These are phyloP conservation scores for Passiflora organensis DNA, from an alignment of 345 rosid genomes.

Conservation along the genomic window DNA sequence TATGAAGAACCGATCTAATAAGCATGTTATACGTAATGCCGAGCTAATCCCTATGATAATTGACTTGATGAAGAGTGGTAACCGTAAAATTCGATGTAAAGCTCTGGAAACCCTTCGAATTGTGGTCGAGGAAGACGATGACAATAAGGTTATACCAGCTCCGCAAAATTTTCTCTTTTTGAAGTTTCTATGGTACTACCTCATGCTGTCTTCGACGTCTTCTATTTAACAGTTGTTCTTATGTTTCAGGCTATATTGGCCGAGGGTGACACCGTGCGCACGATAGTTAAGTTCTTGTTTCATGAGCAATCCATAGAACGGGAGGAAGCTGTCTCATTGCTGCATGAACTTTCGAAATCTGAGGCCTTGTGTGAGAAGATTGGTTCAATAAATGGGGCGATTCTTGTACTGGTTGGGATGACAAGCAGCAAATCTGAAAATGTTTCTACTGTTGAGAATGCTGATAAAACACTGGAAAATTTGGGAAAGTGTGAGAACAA, in stretches of 20 bases:
- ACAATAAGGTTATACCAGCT: slow-evolving; percentile 65
- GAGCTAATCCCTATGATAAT: slow-evolving; percentile 70
- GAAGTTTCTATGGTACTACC: too few species aligned
- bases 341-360: slow-evolving; percentile 82
- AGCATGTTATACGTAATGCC: slow-evolving; percentile 50
- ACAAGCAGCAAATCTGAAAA: slow-evolving; percentile 81
- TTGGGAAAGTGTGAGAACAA: slow-evolving; percentile 73
- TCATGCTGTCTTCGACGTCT: slow-evolving; percentile 5
- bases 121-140: slow-evolving; percentile 72
- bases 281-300: slow-evolving; percentile 71
- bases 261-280: slow-evolving; percentile 89
- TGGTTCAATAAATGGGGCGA: slow-evolving; percentile 83
- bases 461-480: slow-evolving; percentile 70
- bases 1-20: slow-evolving; percentile 47
- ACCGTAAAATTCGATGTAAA: slow-evolving; percentile 63
- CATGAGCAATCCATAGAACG: slow-evolving; percentile 72
- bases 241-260: slow-evolving; percentile 64
- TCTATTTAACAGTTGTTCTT: slow-evolving; percentile 17
- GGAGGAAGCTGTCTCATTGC: slow-evolving; percentile 79
- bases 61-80: slow-evolving; percentile 67
- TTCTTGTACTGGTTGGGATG: slow-evolving; percentile 84
- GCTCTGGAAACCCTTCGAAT: slow-evolving; percentile 71
- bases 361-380: slow-evolving; percentile 82
- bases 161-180: slow-evolving; percentile 10
- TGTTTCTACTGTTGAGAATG: slow-evolving; percentile 74